Evolutionary conservation across 2,329 filamentous ascomycete species (phyloP).

Genomic region (Pseudovirgaria hyperparasitica): DNA sequence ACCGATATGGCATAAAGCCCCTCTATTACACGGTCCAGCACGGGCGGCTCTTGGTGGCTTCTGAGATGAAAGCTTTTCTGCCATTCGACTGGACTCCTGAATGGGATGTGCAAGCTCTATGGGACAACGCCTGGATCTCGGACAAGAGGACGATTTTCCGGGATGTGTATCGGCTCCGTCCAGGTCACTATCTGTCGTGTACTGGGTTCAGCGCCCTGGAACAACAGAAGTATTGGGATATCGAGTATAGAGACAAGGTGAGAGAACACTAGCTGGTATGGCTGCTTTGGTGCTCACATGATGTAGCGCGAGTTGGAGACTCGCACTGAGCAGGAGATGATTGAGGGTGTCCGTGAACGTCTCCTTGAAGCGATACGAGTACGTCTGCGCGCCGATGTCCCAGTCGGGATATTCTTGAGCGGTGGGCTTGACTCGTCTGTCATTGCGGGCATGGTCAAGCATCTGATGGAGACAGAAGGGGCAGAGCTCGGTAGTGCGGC

Average conservation of each 20-base stretch:
- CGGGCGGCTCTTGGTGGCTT: slow-evolving; percentile 33
- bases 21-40: slow-evolving; percentile 36
- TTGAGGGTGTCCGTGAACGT: slow-evolving; percentile 35
- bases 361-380: slow-evolving; percentile 40
- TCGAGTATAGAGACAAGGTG: slow-evolving; percentile 40
- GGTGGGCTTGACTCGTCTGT: slow-evolving; percentile 47
- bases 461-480: slow-evolving; percentile 37
- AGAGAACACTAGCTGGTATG: neutral
- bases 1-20: slow-evolving; percentile 46
- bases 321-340: slow-evolving; percentile 37
- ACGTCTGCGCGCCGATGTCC: slow-evolving; percentile 44
- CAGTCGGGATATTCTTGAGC: slow-evolving; percentile 43
- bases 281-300: neutral
- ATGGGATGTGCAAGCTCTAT: slow-evolving; percentile 39
- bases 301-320: slow-evolving; percentile 19
- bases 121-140: slow-evolving; percentile 30
- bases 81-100: slow-evolving; percentile 38
- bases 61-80: slow-evolving; percentile 43
- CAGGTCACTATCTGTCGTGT: slow-evolving; percentile 18
- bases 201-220: slow-evolving; percentile 24
- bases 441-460: slow-evolving; percentile 42
- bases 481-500: slow-evolving; percentile 32
- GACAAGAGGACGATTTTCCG: slow-evolving; percentile 39
- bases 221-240: slow-evolving; percentile 39
- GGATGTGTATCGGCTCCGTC: slow-evolving; percentile 32